Evolutionary conservation across 805 yeast species (phyloP).

Genomic region (Starmerella etchellsii): DNA sequence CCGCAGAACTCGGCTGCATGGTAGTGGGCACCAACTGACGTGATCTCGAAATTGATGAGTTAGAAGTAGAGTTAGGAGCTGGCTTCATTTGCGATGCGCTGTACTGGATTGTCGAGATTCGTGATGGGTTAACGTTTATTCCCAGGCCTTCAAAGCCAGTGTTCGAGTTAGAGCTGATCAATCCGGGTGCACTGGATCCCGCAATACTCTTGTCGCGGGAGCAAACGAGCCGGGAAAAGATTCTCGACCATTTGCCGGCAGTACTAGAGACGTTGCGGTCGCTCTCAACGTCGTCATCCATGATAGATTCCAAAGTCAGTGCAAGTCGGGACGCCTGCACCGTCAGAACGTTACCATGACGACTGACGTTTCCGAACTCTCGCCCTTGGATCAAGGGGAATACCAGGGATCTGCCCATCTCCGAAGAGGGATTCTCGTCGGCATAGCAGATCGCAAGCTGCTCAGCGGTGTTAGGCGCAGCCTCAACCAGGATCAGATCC

Average conservation of each 20-base stretch:
- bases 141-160: slow-evolving; percentile 12
- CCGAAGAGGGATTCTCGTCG: not conserved
- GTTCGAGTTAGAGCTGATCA: not conserved
- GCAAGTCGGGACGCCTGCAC: slow-evolving; percentile 9
- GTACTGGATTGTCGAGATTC: not conserved
- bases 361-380: slow-evolving; percentile 14
- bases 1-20: not conserved
- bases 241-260: slow-evolving; percentile 16
- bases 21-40: not conserved
- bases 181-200: not conserved
- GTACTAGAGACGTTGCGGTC: slow-evolving; percentile 2
- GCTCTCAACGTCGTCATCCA: not conserved
- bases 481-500: slow-evolving; percentile 10
- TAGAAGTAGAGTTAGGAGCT: not conserved
- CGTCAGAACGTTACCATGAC: slow-evolving; percentile 17
- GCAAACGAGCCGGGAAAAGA: slow-evolving; percentile 12
- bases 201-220: not conserved
- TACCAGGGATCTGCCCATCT: slow-evolving; percentile 3
- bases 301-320: slow-evolving; percentile 11
- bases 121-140: slow-evolving; percentile 4
- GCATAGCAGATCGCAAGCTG: slow-evolving; percentile 12
- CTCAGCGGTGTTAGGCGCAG: slow-evolving; percentile 1
- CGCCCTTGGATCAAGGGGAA: slow-evolving; percentile 15
- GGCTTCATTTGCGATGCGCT: not conserved
- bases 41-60: not conserved